Base-by-base conservation (phyloP, 2,329 filamentous ascomycete species). In the Coniochaeta pulveracea region DNA sequence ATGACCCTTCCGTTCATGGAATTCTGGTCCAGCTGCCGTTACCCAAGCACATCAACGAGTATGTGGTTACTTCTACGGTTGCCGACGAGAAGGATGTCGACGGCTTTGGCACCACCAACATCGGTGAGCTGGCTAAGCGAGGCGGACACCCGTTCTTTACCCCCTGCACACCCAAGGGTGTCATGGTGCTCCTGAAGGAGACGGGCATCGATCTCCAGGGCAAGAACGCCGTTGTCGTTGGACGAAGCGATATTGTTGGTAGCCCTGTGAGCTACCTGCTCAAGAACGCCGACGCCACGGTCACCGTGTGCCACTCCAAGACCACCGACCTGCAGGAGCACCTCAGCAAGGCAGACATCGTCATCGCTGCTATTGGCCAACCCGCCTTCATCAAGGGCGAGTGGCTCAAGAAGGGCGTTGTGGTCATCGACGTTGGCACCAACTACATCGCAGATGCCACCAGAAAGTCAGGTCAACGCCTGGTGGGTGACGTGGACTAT, bases 371-470 rank as follows among this genome's bases (percentile, higher is more conserved):
- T 37, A 93, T 98, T 57, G 91, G 91, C 19, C 70, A 85, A 54
- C 69, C 89, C 7, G 72, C 75, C 37, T 93, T 94, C 48, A 80
- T 98, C 51, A 89, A 91, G 61, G 91, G 88, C 43, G 85, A 93
- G 40, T 96, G 88, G 86, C 56, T 98, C 43, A 98, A 96, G 69
- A 77, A 82, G 12, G 91, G 88, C 22, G 85, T 75, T n/a, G 81
- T 98, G 5, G 86, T 98, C 25, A 93, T 98, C 49, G 91, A 98
- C 50, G 91, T 98, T 12, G 91, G 91, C 40, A 98, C 88, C 43
- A 98, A 98, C 66, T 95, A 86, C 65, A 78, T 96, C 37, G 74
- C 84, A 5, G 91, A 98, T 52, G 66, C 76, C 23, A 80, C 81
- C 40, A 94, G 83, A 65, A 95, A 95, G 65, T 93, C 85, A 10